Conservation (phyloP, 345 rosid species). For the Iberis pinnata region DNA sequence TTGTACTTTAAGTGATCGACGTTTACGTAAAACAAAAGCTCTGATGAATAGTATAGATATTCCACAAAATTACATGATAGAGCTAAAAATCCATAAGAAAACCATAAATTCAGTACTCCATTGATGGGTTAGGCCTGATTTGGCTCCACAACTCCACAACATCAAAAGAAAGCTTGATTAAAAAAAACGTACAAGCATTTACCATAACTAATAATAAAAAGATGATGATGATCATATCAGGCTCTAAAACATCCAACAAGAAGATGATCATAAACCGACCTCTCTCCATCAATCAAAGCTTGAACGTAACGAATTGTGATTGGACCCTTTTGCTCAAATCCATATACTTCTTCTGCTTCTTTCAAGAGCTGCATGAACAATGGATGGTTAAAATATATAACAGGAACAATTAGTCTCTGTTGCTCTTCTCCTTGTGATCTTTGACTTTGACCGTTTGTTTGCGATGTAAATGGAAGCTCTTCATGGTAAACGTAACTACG, state of each 20-base stretch:
- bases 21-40: not conserved
- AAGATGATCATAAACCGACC: conserved; percentile 36
- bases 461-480: conserved; percentile 26
- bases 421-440: conserved; percentile 40
- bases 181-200: conserved; percentile 7
- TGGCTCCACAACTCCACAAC: conserved; percentile 36
- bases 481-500: not conserved
- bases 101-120: not conserved
- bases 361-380: conserved; percentile 54
- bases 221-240: conserved; percentile 22
- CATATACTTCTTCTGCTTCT: conserved; percentile 55
- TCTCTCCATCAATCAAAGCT: conserved; percentile 55
- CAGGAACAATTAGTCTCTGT: conserved; percentile 49
- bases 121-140: conserved; percentile 33
- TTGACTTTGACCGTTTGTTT: conserved; percentile 31
- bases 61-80: conserved; percentile 11
- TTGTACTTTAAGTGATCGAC: too few species aligned
- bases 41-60: too few species aligned
- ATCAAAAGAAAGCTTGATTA: not conserved
- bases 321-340: conserved; percentile 60
- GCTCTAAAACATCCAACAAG: conserved; percentile 63
- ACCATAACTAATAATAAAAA: not conserved
- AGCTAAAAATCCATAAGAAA: not conserved
- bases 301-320: conserved; percentile 54
- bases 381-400: conserved; percentile 52